phyloP scores from a whole-genome alignment of 129 eudicot genomes.

The Chrysanthemum lavandulifolium region DNA sequence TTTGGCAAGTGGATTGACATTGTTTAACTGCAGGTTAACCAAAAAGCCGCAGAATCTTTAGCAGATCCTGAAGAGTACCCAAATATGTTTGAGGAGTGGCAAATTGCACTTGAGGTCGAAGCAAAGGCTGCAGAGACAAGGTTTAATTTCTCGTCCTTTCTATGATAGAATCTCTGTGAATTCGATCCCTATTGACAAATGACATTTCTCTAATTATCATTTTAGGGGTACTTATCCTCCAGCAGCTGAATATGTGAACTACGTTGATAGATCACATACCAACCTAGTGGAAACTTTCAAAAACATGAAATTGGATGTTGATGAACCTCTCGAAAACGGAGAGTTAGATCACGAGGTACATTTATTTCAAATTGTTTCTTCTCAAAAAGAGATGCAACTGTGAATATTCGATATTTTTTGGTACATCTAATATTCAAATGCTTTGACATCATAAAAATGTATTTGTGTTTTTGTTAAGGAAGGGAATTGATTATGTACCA shows the following conservation, averaged over 20 bases:
- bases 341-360: conserved; percentile 63
- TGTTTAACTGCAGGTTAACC: conserved; percentile 66
- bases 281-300: conserved; percentile 78
- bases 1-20: conserved; percentile 18
- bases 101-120: conserved; percentile 83
- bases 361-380: neutral
- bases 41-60: conserved; percentile 88
- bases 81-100: conserved; percentile 93
- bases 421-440: neutral
- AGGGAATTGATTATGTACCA: too few relatives aligned
- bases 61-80: conserved; percentile 95
- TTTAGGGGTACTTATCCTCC: conserved; percentile 76
- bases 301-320: conserved; percentile 61
- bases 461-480: neutral
- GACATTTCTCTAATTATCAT: conserved; percentile 13
- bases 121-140: conserved; percentile 66
- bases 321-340: conserved; percentile 74
- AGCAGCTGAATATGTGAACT: conserved; percentile 64
- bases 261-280: conserved; percentile 59
- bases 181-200: neutral
- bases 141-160: conserved; percentile 22
- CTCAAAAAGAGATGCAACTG: neutral
- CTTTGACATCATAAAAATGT: neutral
- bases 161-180: neutral
- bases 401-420: neutral